Evolutionary conservation across 192 early-diverging fungal species (phyloP).

Genomic region (Backusella liffmaniae): DNA sequence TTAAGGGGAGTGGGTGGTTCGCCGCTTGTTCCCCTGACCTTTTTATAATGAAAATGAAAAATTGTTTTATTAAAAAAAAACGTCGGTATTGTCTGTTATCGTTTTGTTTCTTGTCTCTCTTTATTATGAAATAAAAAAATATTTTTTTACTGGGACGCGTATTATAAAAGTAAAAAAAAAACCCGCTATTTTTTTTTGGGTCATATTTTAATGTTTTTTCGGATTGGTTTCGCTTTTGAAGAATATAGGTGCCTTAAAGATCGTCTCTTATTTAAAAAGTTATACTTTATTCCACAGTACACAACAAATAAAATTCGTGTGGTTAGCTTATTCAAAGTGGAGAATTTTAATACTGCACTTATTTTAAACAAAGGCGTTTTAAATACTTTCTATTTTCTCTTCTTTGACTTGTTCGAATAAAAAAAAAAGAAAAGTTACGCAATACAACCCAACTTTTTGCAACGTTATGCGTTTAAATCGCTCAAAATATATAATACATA

Average conservation of each 20-base stretch:
- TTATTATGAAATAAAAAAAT: background rate
- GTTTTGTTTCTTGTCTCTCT: background rate
- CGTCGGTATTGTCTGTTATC: background rate
- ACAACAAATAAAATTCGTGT: background rate
- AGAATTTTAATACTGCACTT: background rate
- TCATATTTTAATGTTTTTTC: background rate
- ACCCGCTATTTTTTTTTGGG: background rate
- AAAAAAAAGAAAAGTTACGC: background rate
- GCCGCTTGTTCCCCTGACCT: slow-evolving; percentile 6
- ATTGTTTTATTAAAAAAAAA: background rate
- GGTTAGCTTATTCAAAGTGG: background rate
- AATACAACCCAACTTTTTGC: background rate
- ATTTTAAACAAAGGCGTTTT: background rate
- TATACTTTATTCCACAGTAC: background rate
- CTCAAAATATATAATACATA: background rate
- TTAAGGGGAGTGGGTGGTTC: slow-evolving; percentile 21
- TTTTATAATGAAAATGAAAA: slow-evolving; percentile 18
- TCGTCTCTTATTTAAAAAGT: background rate
- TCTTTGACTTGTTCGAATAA: background rate
- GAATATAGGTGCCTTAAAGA: no score
- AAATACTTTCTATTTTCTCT: background rate
- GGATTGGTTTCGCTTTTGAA: background rate
- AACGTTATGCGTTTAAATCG: background rate
- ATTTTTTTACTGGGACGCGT: background rate
- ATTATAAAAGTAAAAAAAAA: background rate